Evolutionary conservation across 305 asterid genomes (phyloP).

Genomic region (Solanum hybrid): DNA sequence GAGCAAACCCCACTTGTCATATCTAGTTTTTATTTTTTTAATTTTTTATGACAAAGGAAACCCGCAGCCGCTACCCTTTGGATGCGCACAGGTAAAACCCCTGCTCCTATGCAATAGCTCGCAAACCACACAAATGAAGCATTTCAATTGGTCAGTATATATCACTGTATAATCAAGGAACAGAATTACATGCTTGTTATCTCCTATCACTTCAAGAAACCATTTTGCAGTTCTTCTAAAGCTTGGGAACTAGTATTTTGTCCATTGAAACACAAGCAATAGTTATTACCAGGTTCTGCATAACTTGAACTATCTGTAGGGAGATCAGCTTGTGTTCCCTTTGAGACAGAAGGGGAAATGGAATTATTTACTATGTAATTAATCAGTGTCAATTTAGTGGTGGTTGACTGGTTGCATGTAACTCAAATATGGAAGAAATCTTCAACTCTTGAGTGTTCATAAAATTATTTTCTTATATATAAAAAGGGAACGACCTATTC

Average conservation of each 20-base stretch:
- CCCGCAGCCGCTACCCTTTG: too few species aligned
- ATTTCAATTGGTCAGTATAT: background rate
- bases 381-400: background rate
- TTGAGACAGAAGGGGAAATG: background rate
- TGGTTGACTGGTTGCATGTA: background rate
- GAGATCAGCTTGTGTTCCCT: background rate
- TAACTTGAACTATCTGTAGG: background rate
- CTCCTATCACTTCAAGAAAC: background rate
- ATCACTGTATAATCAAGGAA: background rate
- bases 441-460: background rate
- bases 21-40: background rate
- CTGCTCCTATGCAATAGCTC: too few species aligned
- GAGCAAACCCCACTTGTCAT: background rate
- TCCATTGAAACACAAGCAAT: background rate
- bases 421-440: background rate
- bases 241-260: background rate
- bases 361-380: background rate
- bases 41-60: too few species aligned
- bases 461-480: background rate
- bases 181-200: background rate
- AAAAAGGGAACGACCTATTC: background rate
- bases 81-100: too few species aligned
- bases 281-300: background rate
- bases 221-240: background rate
- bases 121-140: background rate